Evolutionary conservation across 371 early-diverging fungal genomes (phyloP).

Genomic region (Apophysomyces ossiformis): DNA sequence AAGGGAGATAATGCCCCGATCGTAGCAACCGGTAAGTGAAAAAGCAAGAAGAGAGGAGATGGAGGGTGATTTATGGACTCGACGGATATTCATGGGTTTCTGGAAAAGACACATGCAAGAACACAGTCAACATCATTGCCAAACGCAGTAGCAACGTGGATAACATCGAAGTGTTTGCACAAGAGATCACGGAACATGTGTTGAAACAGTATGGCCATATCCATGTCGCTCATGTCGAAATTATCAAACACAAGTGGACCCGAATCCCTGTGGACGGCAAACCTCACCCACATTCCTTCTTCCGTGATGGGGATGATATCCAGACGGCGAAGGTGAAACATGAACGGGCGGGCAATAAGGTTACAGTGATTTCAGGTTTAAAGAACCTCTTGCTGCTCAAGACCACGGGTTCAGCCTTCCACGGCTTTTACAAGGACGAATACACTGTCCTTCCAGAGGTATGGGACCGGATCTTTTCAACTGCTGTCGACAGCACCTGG

Average conservation of each 20-base stretch:
- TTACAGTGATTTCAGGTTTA: slow-evolving; percentile 65
- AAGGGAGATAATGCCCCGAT: slow-evolving; percentile 76
- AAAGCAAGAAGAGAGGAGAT: not conserved
- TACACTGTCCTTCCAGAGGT: slow-evolving; percentile 78
- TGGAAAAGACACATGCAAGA: slow-evolving; percentile 76
- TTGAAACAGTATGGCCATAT: slow-evolving; percentile 76
- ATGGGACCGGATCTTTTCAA: slow-evolving; percentile 84
- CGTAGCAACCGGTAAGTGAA: slow-evolving; percentile 50
- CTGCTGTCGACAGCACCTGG: slow-evolving; percentile 77
- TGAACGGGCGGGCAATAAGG: slow-evolving; percentile 56
- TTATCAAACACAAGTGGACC: slow-evolving; percentile 79
- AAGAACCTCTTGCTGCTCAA: slow-evolving; percentile 71
- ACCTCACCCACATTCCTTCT: slow-evolving; percentile 81
- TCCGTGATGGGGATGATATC: slow-evolving; percentile 78
- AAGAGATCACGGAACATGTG: slow-evolving; percentile 73
- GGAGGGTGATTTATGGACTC: not conserved
- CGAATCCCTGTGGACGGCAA: slow-evolving; percentile 73
- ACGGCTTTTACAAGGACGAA: slow-evolving; percentile 76
- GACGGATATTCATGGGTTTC: not conserved
- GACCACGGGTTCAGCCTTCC: slow-evolving; percentile 86
- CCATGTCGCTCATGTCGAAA: slow-evolving; percentile 69
- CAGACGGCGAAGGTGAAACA: slow-evolving; percentile 66
- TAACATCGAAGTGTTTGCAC: slow-evolving; percentile 76
- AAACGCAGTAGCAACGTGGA: slow-evolving; percentile 73
- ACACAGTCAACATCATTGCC: slow-evolving; percentile 81